These are phyloP conservation scores for Torulaspora maleeae DNA, from an alignment of 805 yeast species.

Conservation along the genomic window DNA sequence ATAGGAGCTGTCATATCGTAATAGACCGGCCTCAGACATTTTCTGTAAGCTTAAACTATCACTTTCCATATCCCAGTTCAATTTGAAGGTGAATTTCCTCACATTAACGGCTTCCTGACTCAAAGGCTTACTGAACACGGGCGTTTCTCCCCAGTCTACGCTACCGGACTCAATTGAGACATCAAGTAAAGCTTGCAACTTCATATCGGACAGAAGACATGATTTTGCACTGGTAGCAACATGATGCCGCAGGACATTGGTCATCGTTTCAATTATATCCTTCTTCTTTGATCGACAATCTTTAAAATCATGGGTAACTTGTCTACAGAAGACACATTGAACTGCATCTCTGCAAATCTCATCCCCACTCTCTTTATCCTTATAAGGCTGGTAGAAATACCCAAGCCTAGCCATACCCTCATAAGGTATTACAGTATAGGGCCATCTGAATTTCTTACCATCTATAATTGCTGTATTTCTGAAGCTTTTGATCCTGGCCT, in stretches of 20 bases:
- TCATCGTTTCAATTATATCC: conserved; percentile 23
- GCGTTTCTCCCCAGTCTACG: conserved; percentile 25
- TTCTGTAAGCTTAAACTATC: conserved; percentile 22
- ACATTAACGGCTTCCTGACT: conserved; percentile 8
- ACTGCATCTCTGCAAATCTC: conserved; percentile 23
- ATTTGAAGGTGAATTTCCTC: conserved; percentile 19
- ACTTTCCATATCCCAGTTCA: conserved; percentile 28
- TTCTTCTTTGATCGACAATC: conserved; percentile 27
- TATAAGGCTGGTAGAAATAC: conserved; percentile 26
- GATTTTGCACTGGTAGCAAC: conserved; percentile 6
- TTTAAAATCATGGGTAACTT: conserved; percentile 18
- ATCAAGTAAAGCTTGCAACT: conserved; percentile 26
- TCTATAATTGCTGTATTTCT: conserved; percentile 14
- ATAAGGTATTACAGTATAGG: conserved; percentile 30
- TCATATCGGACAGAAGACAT: conserved; percentile 18
- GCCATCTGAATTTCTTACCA: conserved; percentile 29
- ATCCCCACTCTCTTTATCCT: conserved; percentile 7
- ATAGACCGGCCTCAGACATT: conserved; percentile 55
- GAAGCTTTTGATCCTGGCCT: conserved; percentile 17
- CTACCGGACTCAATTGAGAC: conserved; percentile 10
- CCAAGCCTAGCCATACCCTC: conserved; percentile 28
- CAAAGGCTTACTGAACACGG: conserved; percentile 22
- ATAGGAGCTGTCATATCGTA: conserved; percentile 49
- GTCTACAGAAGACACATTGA: conserved; percentile 25
- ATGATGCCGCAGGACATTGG: conserved; percentile 26